These are phyloP conservation scores for Aspergillus funiculosus DNA, from an alignment of 495 filamentous ascomycete species.

Conservation along the genomic window DNA sequence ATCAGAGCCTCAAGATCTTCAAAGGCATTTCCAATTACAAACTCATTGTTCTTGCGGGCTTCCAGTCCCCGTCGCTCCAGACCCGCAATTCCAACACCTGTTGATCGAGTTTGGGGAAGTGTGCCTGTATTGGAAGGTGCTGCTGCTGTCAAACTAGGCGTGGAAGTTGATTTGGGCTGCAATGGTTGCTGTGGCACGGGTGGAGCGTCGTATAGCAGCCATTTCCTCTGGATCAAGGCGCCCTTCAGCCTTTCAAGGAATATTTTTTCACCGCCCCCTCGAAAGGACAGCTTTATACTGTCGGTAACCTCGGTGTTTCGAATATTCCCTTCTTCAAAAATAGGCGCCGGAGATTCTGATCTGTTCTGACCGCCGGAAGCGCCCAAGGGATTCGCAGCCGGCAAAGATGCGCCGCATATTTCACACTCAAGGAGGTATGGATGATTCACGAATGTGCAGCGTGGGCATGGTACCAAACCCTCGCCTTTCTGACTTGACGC, in stretches of 20 bases:
- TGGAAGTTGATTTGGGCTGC: slow-evolving; percentile 29
- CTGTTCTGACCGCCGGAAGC: slow-evolving; percentile 35
- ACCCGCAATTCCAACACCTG: slow-evolving; percentile 83
- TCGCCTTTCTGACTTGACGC: not conserved
- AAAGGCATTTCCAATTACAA: slow-evolving; percentile 89
- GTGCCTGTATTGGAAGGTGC: slow-evolving; percentile 19
- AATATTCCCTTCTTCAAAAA: slow-evolving; percentile 36
- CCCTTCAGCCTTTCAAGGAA: slow-evolving; percentile 86
- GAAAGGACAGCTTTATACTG: slow-evolving; percentile 86
- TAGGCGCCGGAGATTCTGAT: slow-evolving; percentile 74
- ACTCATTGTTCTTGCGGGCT: slow-evolving; percentile 81
- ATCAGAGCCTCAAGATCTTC: slow-evolving; percentile 96
- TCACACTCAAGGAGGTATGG: slow-evolving; percentile 81
- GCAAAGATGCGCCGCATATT: slow-evolving; percentile 77
- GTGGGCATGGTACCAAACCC: slow-evolving; percentile 55
- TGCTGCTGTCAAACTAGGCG: slow-evolving; percentile 16
- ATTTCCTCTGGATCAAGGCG: slow-evolving; percentile 87
- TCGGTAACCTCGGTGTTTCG: slow-evolving; percentile 56
- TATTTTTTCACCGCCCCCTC: slow-evolving; percentile 78
- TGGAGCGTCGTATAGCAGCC: slow-evolving; percentile 90
- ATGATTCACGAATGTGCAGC: slow-evolving; percentile 94
- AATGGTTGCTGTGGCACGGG: slow-evolving; percentile 67
- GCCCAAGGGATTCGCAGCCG: slow-evolving; percentile 20
- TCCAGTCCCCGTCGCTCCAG: slow-evolving; percentile 79
- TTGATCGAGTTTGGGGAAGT: slow-evolving; percentile 41